Conservation (phyloP, 2,329 filamentous ascomycete genomes). For the Penicillium occitanis region DNA sequence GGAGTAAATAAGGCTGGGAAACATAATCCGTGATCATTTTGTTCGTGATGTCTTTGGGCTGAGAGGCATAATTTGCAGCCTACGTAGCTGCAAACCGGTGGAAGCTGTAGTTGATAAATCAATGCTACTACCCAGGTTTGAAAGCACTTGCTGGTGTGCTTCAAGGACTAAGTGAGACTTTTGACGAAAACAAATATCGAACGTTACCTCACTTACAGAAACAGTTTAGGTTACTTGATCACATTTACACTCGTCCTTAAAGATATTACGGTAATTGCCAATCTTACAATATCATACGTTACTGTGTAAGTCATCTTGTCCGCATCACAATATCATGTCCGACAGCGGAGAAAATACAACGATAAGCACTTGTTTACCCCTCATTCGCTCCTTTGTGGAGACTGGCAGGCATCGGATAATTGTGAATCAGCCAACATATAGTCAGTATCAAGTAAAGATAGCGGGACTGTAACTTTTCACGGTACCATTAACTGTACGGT, state of each 20-base stretch:
- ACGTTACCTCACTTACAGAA: neutral
- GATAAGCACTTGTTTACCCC: neutral
- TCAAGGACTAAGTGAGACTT: neutral
- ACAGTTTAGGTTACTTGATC: neutral
- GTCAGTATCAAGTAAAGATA: neutral
- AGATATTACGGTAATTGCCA: neutral
- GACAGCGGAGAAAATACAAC: neutral
- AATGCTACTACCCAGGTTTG: neutral
- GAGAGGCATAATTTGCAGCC: neutral
- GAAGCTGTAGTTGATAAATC: neutral
- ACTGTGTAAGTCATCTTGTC: neutral
- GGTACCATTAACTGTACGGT: neutral
- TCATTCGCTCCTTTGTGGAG: neutral
- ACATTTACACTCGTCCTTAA: neutral
- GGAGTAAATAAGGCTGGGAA: neutral
- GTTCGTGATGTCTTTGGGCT: neutral
- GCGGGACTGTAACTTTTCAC: neutral
- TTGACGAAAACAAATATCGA: neutral
- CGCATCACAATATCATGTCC: neutral
- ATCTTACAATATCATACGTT: neutral
- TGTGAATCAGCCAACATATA: neutral
- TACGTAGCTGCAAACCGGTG: no score
- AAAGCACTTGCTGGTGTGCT: neutral
- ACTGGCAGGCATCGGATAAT: neutral
- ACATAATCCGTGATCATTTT: constrained; percentile 7